Percentiles rank a stretch among this genome's conserved stretches.
Evolutionary conservation across 176 grass and related monocot species (phyloP).

Genomic region (Coix lacrymajobi): DNA sequence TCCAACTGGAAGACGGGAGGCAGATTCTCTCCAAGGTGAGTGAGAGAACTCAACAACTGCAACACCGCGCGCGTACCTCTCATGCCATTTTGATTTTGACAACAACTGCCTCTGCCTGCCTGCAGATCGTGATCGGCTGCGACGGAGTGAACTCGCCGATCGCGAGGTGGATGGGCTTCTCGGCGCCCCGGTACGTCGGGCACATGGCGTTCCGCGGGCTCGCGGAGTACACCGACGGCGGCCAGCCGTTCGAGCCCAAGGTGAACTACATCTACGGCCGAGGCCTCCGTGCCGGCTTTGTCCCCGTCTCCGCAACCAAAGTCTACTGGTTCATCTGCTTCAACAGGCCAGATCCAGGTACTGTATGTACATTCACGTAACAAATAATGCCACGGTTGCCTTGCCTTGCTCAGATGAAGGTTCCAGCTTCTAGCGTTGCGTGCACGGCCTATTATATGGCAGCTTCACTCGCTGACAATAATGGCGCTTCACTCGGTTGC

Average conservation of each 20-base stretch:
- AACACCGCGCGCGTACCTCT: no score
- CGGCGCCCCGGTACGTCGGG: slow-evolving; percentile 75
- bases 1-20: slow-evolving; percentile 71
- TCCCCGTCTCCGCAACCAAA: slow-evolving; percentile 74
- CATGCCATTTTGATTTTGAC: not conserved
- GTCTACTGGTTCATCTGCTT: slow-evolving; percentile 98
- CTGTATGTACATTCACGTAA: not conserved
- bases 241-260: slow-evolving; percentile 64
- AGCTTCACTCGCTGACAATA: not conserved
- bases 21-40: slow-evolving; percentile 54
- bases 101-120: not conserved
- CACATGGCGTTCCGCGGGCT: slow-evolving; percentile 86
- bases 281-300: slow-evolving; percentile 81
- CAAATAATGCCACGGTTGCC: not conserved
- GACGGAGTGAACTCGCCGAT: slow-evolving; percentile 78
- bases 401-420: not conserved
- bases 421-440: not conserved
- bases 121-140: slow-evolving; percentile 72
- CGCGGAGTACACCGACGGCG: slow-evolving; percentile 63
- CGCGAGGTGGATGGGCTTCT: slow-evolving; percentile 92
- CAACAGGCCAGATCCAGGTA: slow-evolving; percentile 67
- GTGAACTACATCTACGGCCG: slow-evolving; percentile 92
- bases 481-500: not conserved
- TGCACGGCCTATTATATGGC: not conserved
- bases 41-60: not conserved